phyloP scores from a whole-genome alignment of 2,329 filamentous ascomycete genomes.

The Talaromyces sp. region DNA sequence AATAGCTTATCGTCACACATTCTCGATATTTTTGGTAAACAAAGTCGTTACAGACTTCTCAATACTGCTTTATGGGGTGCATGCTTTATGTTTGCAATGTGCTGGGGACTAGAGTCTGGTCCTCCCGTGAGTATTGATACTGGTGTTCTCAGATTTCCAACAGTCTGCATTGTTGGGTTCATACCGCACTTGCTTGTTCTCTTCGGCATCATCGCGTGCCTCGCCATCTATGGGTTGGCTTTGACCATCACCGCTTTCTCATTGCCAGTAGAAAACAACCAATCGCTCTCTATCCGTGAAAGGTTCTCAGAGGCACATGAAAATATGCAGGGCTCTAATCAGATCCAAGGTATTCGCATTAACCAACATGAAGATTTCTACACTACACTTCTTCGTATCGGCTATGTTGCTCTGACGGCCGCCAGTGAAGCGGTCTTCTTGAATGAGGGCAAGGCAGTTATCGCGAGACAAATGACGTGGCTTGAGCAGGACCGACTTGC shows the following conservation, averaged over 20 bases:
- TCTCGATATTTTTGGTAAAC: slow-evolving; percentile 77
- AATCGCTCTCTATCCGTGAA: slow-evolving; percentile 54
- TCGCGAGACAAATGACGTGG: slow-evolving; percentile 79
- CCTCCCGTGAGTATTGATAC: slow-evolving; percentile 48
- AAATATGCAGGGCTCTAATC: slow-evolving; percentile 91
- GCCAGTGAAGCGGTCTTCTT: slow-evolving; percentile 95
- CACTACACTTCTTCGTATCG: slow-evolving; percentile 80
- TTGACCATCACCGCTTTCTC: slow-evolving; percentile 74
- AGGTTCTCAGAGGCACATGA: slow-evolving; percentile 72
- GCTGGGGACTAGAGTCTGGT: slow-evolving; percentile 68
- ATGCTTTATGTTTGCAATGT: slow-evolving; percentile 83
- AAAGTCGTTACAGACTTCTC: slow-evolving; percentile 76
- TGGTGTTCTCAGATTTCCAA: slow-evolving; percentile 83
- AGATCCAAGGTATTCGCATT: slow-evolving; percentile 77
- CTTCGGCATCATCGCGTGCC: slow-evolving; percentile 74
- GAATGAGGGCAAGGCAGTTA: slow-evolving; percentile 80
- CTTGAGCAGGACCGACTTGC: slow-evolving; percentile 82
- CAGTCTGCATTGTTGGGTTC: slow-evolving; percentile 92
- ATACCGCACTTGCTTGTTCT: slow-evolving; percentile 91
- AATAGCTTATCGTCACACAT: slow-evolving; percentile 85
- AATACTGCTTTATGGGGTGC: slow-evolving; percentile 89
- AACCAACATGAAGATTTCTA: slow-evolving; percentile 94
- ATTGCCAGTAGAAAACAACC: slow-evolving; percentile 55
- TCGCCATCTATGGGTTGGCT: slow-evolving; percentile 75
- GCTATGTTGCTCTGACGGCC: slow-evolving; percentile 86